Evolutionary conservation across 768 basidiomycete genomes (phyloP).

Genomic region (Amanita pseudoporphyria): DNA sequence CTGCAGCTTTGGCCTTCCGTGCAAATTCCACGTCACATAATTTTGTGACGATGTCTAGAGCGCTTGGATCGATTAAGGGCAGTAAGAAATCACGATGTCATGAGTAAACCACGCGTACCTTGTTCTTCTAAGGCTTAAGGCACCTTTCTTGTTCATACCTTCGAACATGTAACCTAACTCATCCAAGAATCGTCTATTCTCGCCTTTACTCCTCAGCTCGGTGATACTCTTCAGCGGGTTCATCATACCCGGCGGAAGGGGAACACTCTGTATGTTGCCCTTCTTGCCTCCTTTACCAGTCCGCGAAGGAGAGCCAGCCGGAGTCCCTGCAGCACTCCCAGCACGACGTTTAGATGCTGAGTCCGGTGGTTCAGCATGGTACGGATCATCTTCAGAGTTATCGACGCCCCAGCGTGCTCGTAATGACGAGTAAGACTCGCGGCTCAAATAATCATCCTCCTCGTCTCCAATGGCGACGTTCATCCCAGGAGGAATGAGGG

Average conservation of each 20-base stretch:
- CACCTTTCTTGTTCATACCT: constrained; percentile 49
- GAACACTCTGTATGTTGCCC: constrained; percentile 21
- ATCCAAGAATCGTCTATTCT: constrained; percentile 70
- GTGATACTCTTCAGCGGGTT: constrained; percentile 75
- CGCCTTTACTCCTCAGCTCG: constrained; percentile 72
- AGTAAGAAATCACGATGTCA: background rate
- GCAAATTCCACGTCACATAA: constrained; percentile 65
- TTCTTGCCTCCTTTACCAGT: constrained; percentile 23
- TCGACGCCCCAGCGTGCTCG: constrained; percentile 82
- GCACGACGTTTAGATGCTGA: constrained; percentile 20
- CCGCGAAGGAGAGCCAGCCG: constrained; percentile 26
- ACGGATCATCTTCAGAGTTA: constrained; percentile 64
- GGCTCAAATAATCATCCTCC: constrained; percentile 40
- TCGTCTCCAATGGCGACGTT: constrained; percentile 17
- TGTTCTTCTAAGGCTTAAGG: constrained; percentile 50
- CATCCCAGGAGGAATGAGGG: constrained; percentile 9
- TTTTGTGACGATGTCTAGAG: constrained; percentile 67
- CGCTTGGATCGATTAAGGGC: constrained; percentile 31
- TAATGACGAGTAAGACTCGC: constrained; percentile 71
- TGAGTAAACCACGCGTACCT: constrained; percentile 35
- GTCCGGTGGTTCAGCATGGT: constrained; percentile 18
- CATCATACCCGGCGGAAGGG: constrained; percentile 48
- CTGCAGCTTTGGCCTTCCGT: constrained; percentile 71
- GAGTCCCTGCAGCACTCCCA: constrained; percentile 17
- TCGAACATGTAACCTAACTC: constrained; percentile 83